These are phyloP conservation scores for Kitagawia praeruptora DNA, from an alignment of 129 eudicot species.

Conservation along the genomic window DNA sequence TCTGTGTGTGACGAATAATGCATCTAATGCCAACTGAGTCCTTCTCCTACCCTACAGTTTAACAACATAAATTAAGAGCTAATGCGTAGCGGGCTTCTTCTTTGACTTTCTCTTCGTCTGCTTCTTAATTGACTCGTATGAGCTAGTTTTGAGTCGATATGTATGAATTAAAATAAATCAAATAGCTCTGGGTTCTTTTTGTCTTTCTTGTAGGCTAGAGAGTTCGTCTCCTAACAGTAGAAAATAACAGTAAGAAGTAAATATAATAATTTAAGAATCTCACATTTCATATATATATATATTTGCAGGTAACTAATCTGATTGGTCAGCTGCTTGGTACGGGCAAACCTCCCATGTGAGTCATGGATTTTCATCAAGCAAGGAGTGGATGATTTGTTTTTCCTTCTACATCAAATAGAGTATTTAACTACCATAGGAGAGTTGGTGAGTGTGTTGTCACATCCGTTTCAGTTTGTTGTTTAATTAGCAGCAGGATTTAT, in stretches of 20 bases:
- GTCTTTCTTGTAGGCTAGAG: background rate
- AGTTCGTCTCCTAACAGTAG: background rate
- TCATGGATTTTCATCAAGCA: background rate
- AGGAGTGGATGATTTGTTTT: background rate
- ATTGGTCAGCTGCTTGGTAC: slow-evolving; percentile 68
- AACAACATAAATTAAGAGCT: no score
- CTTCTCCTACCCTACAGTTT: no score
- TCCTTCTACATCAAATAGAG: background rate
- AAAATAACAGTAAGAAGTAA: background rate
- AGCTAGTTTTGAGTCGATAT: no score
- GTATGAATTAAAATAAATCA: background rate
- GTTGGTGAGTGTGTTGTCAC: background rate
- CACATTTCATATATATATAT: background rate
- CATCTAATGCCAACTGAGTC: no score
- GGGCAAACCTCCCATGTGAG: slow-evolving; percentile 51
- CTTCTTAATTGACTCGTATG: no score
- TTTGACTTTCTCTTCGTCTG: no score
- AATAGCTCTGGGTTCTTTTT: background rate
- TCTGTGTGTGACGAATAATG: no score
- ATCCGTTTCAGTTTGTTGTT: background rate
- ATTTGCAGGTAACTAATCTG: slow-evolving; percentile 67
- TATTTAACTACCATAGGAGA: slow-evolving; percentile 10
- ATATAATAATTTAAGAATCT: slow-evolving; percentile 6
- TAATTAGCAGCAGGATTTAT: background rate
- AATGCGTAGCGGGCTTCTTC: no score